Conservation (phyloP, 805 yeast genomes). For the Vanderwaltozyma verrucispora region DNA sequence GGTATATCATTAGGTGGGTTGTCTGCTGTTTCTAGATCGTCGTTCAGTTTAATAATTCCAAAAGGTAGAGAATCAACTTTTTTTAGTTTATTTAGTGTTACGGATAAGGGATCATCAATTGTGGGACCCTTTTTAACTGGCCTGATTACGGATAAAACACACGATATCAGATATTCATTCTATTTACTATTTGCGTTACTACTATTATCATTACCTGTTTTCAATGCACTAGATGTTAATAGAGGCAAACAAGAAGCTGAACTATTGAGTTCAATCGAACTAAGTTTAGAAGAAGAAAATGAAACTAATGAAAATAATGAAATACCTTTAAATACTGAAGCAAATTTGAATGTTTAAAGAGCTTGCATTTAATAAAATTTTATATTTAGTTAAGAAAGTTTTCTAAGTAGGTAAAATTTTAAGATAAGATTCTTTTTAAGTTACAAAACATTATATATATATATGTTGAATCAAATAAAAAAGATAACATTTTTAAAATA, state of each 20-base stretch:
- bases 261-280: constrained; percentile 19
- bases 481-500: too few relatives aligned
- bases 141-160: constrained; percentile 58
- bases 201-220: constrained; percentile 47
- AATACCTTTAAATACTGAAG: too few relatives aligned
- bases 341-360: too few relatives aligned
- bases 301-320: not conserved
- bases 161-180: constrained; percentile 64
- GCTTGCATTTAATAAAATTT: too few relatives aligned
- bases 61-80: constrained; percentile 65
- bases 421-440: too few relatives aligned
- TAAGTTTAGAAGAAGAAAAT: not conserved
- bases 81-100: constrained; percentile 64
- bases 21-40: constrained; percentile 56
- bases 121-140: constrained; percentile 70
- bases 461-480: too few relatives aligned
- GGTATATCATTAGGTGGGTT: constrained; percentile 69
- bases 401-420: too few relatives aligned
- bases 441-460: too few relatives aligned
- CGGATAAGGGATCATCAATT: constrained; percentile 72
- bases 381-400: too few relatives aligned
- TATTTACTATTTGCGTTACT: constrained; percentile 48
- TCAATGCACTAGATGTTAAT: constrained; percentile 42
- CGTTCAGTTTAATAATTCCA: constrained; percentile 61
- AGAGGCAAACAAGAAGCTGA: constrained; percentile 51